phyloP scores from a whole-genome alignment of 1,284 basidiomycete species.

The Puccinia novopanici region DNA sequence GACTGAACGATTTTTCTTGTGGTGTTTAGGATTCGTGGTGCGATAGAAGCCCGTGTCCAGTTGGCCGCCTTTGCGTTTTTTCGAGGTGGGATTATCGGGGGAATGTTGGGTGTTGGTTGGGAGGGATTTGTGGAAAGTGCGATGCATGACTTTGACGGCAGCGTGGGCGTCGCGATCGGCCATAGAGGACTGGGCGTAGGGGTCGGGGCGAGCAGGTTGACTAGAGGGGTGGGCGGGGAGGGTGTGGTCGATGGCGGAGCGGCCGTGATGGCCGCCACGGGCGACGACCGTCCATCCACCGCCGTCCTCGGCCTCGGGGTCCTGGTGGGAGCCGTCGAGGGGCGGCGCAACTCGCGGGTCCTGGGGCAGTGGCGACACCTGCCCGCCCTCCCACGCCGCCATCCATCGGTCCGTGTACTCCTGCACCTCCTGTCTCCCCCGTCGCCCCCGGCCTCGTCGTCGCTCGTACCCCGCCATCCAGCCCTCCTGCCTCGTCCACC shows the following conservation, averaged over 20 bases:
- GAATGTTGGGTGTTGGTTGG: background rate
- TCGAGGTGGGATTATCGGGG: background rate
- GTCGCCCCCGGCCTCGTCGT: background rate
- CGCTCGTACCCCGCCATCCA: background rate
- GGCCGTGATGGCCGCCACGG: conserved; percentile 42
- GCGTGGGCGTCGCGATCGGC: conserved; percentile 32
- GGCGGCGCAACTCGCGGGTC: background rate
- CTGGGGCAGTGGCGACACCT: background rate
- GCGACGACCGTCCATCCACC: conserved; percentile 38
- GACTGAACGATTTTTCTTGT: conserved; percentile 2
- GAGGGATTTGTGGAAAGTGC: conserved; percentile 34
- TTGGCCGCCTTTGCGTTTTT: conserved; percentile 11
- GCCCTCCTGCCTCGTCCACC: background rate
- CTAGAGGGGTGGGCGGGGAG: conserved; percentile 2
- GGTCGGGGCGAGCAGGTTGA: no score
- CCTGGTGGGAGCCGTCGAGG: background rate
- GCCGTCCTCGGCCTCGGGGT: background rate
- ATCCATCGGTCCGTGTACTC: conserved; percentile 43
- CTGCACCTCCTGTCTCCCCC: background rate
- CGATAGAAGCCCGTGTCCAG: conserved; percentile 14
- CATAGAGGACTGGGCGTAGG: conserved; percentile 49
- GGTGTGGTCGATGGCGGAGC: conserved; percentile 26
- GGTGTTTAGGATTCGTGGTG: background rate
- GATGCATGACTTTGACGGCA: conserved; percentile 46
- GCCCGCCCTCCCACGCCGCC: background rate